Evolutionary conservation across 2,329 filamentous ascomycete genomes (phyloP).

Genomic region (Colletotrichum tanaceti): DNA sequence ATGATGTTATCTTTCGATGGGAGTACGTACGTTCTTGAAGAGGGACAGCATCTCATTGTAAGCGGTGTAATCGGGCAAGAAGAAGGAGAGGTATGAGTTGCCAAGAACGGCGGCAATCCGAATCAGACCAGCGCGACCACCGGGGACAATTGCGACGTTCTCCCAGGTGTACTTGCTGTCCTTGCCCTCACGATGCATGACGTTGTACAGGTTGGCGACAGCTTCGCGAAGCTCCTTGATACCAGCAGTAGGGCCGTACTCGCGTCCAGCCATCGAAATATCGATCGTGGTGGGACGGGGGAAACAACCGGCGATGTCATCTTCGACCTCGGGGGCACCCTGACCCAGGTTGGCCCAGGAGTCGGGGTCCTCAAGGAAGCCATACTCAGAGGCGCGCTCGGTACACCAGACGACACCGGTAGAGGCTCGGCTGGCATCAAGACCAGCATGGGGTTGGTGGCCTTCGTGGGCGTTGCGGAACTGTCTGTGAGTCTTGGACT

Average conservation of each 20-base stretch:
- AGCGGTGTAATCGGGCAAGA: slow-evolving; percentile 94
- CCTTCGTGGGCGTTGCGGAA: slow-evolving; percentile 92
- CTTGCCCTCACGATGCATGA: slow-evolving; percentile 88
- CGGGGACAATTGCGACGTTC: slow-evolving; percentile 96
- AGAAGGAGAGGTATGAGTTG: slow-evolving; percentile 93
- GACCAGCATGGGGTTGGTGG: slow-evolving; percentile 88
- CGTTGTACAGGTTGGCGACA: slow-evolving; percentile 92
- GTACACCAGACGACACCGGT: slow-evolving; percentile 96
- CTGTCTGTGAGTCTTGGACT: slow-evolving; percentile 86
- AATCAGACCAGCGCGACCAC: slow-evolving; percentile 91
- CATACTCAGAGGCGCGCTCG: slow-evolving; percentile 88
- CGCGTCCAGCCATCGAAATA: slow-evolving; percentile 80
- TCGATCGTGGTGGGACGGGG: slow-evolving; percentile 82
- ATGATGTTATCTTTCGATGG: not conserved
- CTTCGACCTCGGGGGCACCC: slow-evolving; percentile 92
- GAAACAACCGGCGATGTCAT: slow-evolving; percentile 91
- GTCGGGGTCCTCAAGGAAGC: slow-evolving; percentile 84
- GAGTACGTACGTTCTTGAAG: slow-evolving; percentile 80
- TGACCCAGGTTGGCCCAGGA: slow-evolving; percentile 94
- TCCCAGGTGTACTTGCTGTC: slow-evolving; percentile 94
- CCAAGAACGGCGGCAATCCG: slow-evolving; percentile 94
- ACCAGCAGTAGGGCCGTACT: slow-evolving; percentile 94
- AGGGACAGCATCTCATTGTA: slow-evolving; percentile 98
- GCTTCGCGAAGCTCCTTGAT: slow-evolving; percentile 91
- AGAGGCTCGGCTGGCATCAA: slow-evolving; percentile 87